A percentile compares a stretch with the other conserved stretches of the same genome.
Evolutionary conservation across 2,329 filamentous ascomycete species (phyloP).

Genomic region (Aspergillus pseudoterreus): DNA sequence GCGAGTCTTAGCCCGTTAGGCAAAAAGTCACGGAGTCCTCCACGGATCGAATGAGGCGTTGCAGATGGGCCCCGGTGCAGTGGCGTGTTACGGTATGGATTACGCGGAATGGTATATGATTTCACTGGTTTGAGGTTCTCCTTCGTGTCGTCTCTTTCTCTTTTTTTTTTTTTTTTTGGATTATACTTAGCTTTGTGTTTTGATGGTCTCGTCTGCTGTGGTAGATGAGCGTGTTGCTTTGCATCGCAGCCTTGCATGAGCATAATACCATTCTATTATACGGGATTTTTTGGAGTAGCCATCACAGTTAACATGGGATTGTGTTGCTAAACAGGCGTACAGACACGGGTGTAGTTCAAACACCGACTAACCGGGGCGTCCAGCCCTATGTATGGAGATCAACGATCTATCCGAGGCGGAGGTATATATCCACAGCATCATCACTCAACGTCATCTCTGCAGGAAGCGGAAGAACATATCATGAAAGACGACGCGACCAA

Average conservation of each 20-base stretch:
- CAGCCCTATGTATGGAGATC: too few species aligned
- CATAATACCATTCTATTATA: not conserved
- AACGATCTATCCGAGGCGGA: too few species aligned
- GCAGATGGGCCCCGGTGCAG: too few species aligned
- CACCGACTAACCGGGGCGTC: too few species aligned
- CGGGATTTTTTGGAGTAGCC: not conserved
- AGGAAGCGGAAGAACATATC: too few species aligned
- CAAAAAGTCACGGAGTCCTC: slow-evolving; percentile 21
- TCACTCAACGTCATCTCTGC: too few species aligned
- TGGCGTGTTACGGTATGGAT: not conserved
- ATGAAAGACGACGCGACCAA: too few species aligned
- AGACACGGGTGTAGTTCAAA: too few species aligned
- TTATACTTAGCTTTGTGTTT: not conserved
- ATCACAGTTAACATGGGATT: too few species aligned
- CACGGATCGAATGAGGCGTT: slow-evolving; percentile 17
- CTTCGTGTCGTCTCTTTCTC: not conserved
- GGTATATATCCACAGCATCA: too few species aligned
- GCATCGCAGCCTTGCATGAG: not conserved
- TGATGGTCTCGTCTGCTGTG: not conserved
- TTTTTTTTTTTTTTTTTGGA: not conserved
- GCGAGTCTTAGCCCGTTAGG: slow-evolving; percentile 21
- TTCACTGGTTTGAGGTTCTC: not conserved
- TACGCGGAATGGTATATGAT: not conserved
- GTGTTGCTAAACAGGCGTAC: too few species aligned
- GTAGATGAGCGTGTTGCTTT: not conserved